These are phyloP conservation scores for Penicillium subrubescens DNA, from an alignment of 495 filamentous ascomycete genomes.

Conservation along the genomic window DNA sequence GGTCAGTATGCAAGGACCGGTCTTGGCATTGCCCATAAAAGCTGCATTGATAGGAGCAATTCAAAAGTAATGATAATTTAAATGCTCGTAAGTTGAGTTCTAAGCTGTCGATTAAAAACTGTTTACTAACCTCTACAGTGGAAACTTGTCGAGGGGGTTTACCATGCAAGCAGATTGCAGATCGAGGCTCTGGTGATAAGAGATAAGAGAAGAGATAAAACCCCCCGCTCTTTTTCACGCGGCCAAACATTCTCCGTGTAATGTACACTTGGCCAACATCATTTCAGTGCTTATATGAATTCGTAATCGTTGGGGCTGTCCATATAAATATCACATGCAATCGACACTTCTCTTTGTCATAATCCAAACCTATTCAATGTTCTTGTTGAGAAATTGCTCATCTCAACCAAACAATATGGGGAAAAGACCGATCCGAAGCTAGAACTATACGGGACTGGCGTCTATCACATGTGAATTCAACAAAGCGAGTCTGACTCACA, in stretches of 20 bases:
- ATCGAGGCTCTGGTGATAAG: slow-evolving; percentile 8
- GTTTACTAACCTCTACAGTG: background rate
- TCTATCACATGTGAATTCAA: slow-evolving; percentile 6
- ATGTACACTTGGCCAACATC: background rate
- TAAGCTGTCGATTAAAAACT: background rate
- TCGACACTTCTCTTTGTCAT: background rate
- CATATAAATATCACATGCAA: background rate
- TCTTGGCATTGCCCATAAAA: background rate
- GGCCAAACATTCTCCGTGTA: background rate
- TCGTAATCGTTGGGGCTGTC: background rate
- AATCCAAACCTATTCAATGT: background rate
- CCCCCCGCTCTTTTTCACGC: background rate
- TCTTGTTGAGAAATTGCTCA: background rate
- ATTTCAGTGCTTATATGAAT: background rate
- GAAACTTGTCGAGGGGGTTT: background rate
- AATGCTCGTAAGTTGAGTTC: too few relatives aligned
- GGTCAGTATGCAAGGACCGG: background rate
- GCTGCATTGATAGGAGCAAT: background rate
- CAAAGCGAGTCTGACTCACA: background rate
- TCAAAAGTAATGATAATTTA: background rate
- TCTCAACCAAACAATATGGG: slow-evolving; percentile 1
- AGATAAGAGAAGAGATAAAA: slow-evolving; percentile 8
- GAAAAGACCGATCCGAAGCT: background rate
- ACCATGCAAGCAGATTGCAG: background rate
- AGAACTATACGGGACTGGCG: background rate